Conservation (phyloP, 352 stramenopile species). For the Plasmopara halstedii region DNA sequence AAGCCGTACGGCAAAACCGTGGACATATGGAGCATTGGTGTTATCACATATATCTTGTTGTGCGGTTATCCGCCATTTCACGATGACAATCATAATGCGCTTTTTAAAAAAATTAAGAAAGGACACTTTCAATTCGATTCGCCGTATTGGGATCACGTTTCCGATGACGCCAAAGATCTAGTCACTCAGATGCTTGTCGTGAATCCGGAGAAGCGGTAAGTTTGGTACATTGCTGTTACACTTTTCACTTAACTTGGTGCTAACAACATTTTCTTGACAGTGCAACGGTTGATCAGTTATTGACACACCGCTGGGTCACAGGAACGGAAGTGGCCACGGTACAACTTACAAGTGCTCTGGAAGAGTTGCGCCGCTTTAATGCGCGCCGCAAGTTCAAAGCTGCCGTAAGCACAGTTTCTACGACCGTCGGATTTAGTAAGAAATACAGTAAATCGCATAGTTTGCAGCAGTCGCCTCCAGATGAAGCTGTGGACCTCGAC, state of each 20-base stretch:
- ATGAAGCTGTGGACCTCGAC: slow-evolving; percentile 10
- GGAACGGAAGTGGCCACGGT: slow-evolving; percentile 76
- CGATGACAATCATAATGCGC: slow-evolving; percentile 89
- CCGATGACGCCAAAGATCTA: slow-evolving; percentile 90
- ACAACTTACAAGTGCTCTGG: slow-evolving; percentile 87
- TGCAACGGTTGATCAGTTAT: slow-evolving; percentile 73
- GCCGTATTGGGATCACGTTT: slow-evolving; percentile 93
- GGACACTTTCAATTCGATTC: slow-evolving; percentile 93
- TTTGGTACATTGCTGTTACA: not conserved
- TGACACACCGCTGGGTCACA: slow-evolving; percentile 89
- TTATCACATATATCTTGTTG: slow-evolving; percentile 84
- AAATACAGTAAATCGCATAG: slow-evolving; percentile 56
- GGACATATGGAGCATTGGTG: slow-evolving; percentile 88
- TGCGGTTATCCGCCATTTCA: slow-evolving; percentile 86
- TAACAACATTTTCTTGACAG: slow-evolving; percentile 21
- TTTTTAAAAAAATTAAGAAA: slow-evolving; percentile 94
- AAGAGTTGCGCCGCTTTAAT: slow-evolving; percentile 91
- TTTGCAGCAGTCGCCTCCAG: slow-evolving; percentile 25
- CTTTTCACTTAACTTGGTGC: not conserved
- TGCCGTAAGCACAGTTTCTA: slow-evolving; percentile 83
- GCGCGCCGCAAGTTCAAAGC: slow-evolving; percentile 93
- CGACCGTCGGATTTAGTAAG: slow-evolving; percentile 68
- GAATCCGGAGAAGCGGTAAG: slow-evolving; percentile 81
- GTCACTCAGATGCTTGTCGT: slow-evolving; percentile 90
- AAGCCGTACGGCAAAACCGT: slow-evolving; percentile 75